Base-by-base conservation (phyloP, 2,329 filamentous ascomycete genomes). In the Aspergillus felis region DNA sequence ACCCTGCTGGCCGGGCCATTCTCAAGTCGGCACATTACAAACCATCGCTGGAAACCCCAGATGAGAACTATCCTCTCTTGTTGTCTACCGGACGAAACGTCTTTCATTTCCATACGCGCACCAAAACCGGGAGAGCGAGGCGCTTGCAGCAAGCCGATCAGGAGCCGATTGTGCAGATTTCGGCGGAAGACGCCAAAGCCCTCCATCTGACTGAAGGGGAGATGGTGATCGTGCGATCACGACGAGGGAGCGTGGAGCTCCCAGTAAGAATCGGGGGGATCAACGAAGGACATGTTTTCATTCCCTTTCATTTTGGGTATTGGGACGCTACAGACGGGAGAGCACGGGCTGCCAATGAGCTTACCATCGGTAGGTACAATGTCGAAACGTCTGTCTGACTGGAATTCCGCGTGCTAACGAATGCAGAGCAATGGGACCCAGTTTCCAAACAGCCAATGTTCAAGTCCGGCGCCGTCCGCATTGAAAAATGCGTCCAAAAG, bases 281-380 rank as follows among this genome's bases (percentile, higher is more conserved):
- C 9, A 55, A 53, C 10, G 38, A 64, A 22, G 71, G 72, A 2
- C 71, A 75, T 50, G 66, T 69, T 5, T 76, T 76, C 50, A 71
- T 75, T n/a, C 73, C 73, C 2, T 76, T 76, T 49, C 74, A 76
- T 52, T 75, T 72, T 61, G 72, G 72, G 7, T 75, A 75, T 51
- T 76, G 64, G 48, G 74, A 76, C 14, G 32, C 32, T 61, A 64
- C 67, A n/a, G 70, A 71, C 49, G 69, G 65, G 6, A 48, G 67
- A 35, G 67, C 72, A 2, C 57, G 69, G 20, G 74, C 73, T 7
- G 74, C 72, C 0, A 75, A 75, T 59, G 73, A 76, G 55, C 62
- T 76, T 10, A 76, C 74, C 10, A 64, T 66, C 28, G 67, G 72
- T 74, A 66, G 55, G 62, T 57, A 9, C 32, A 29, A 35, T 35